Evolutionary conservation across 495 filamentous ascomycete species (phyloP), one percentile per base, ranked within the genome.

Genomic region (Monascus purpureus): DNA sequence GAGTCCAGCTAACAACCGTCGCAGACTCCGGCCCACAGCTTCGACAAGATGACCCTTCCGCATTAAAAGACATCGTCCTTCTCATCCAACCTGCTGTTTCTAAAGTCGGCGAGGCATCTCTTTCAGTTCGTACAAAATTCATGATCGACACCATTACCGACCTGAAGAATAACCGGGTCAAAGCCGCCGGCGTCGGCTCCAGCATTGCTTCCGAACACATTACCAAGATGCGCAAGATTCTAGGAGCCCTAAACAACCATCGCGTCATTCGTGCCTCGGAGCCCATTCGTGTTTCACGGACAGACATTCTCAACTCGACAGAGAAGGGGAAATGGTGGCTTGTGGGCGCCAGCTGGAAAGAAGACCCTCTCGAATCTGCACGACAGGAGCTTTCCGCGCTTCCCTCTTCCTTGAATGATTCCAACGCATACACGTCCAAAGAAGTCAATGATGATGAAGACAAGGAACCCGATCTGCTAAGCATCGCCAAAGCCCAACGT

Each of bases 271-370:
- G 77, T 25, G 73, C 78, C 28, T 76, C 69, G 2, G 84, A 96
- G 43, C 85, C 90, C 11, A 67, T 97, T 26, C 72, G 82, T 13
- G 70, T 93, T 31, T 73, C 80, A 7, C 65, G 94, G 4, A 59
- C 69, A 16, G 90, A 96, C 46, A 82, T 96, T 37, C 68, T 68
- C 33, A 67, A 88, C 34, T 77, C 75, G 2, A 76, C 85, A 13
- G 85, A 79, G 41, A 83, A 80, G 53, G 90, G 90, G 2, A 95
- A 93, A 62, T 96, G 90, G 92, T 96, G 90, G 90, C 70, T 96
- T 22, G 78, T 94, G 15, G 88, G 90, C 27, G 86, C 88, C 8
- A 92, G 84, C 53, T 94, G 85, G 79, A 75, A 65, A 17, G 67
- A 70, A 31, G 57, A 57, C 15, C 46, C 59, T 2, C 40, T 64